Base-by-base conservation (phyloP, 2,329 filamentous ascomycete genomes). In the Ophiosphaerella herpotricha region DNA sequence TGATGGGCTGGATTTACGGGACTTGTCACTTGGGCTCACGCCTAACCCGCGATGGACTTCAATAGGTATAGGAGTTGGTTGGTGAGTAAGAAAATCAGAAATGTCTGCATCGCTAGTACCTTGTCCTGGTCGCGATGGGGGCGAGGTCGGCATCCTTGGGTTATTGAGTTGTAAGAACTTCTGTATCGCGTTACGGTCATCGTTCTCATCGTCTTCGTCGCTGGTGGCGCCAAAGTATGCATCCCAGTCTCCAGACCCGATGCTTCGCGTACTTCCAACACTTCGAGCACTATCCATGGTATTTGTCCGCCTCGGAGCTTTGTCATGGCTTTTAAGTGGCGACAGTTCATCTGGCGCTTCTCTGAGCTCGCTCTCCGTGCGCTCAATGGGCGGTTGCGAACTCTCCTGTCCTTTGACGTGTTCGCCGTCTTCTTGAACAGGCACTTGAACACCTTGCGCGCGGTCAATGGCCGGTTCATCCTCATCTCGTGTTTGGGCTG, bases 391-490 rank as follows among this genome's bases (percentile, higher is more conserved):
- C 7, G 75, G 68, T 4, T 64, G 52, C 14, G 60, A 59, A 31
- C 68, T 65, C n/a, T 70, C 72, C 51, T 79, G 74, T 12, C 70
- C 65, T 60, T 78, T 82, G 14, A 81, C 88, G 74, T 92, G 88
- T 35, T 82, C 79, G 7, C 89, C 89, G n/a, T 85, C 79, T 48
- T 78, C 76, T 36, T 81, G 83, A 0, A 87, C 85, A 2, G 77
- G 77, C 57, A 81, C 77, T 39, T 78, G 73, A 21, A 83, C 75
- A 35, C 79, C 79, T 57, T 86, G 84, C 0, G 90, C 90, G 9
- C 88, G 82, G 64, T 96, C 91, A 1, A 74, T 72, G n/a, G 79
- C 81, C 36, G 79, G 75, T 69, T 90, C 87, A 29, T 87, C 74
- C 41, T 88, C 84, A 62, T 92, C 89, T 1, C 84, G 80, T 1